Base-by-base conservation (phyloP, 495 filamentous ascomycete species). In the Copromyces sp. region DNA sequence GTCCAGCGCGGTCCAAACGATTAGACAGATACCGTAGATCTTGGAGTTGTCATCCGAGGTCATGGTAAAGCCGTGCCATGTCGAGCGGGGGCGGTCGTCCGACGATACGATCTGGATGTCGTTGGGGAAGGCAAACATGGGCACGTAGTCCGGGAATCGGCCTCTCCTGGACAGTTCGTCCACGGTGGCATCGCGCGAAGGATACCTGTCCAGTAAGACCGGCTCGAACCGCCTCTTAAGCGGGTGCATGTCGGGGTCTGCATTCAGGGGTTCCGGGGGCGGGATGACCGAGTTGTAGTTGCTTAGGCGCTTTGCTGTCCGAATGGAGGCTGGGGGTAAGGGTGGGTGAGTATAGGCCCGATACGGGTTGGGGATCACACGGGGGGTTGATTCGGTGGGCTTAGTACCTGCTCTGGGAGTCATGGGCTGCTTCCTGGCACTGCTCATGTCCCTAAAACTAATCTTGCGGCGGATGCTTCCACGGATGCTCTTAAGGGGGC, bases 11-110 rank as follows among this genome's bases (percentile, higher is more conserved):
- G 94, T 91, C 95, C 95, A 99, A 39, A 97, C 87, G 70, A 94
- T 95, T 71, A 98, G 86, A 75, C 92, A 94, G 73, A 98, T 92
- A 38, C 93, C 95, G 78, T 99, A 94, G 24, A 98, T 86, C 76
- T 93, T 94, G 47, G 93, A 92, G 74, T 93, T 94, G 79, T 98
- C 95, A 41, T 91, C 90, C 53, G 90, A 92, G 4, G 95, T 99
- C 95, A 99, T 98, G 72, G 93, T 94, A 80, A 98, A 99, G 53
- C 95, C 95, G 84, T 99, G 95, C 95, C 95, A 99, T 29, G 95
- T 97, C 59, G 95, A 92, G 71, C 94, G 86, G 2, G 95, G 95
- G 73, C 93, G 87, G 78, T 98, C 94, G 78, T 99, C 95, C 2
- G 93, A 93, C 9, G 95, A 97, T 9, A 98, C 92, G 69, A 99